phyloP scores from a whole-genome alignment of 345 rosid genomes.

The Brassica rapa region DNA sequence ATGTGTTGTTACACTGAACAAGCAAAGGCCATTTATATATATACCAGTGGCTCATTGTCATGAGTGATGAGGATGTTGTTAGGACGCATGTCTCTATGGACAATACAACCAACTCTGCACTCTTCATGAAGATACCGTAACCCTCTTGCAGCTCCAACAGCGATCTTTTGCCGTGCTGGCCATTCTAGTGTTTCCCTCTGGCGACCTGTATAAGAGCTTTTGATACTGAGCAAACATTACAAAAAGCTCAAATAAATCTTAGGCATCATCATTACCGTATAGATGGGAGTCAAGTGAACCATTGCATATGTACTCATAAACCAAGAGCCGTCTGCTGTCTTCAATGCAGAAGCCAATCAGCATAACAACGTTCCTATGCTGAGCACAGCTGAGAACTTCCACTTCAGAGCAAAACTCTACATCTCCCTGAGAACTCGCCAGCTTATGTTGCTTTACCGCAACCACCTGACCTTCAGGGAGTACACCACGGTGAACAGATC shows the following conservation, averaged over 20 bases:
- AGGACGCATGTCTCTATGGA: conserved; percentile 83
- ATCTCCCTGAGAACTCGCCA: neutral
- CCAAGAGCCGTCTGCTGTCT: conserved; percentile 86
- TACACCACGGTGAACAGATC: neutral
- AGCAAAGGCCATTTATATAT: neutral
- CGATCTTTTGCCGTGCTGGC: conserved; percentile 93
- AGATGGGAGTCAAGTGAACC: conserved; percentile 93
- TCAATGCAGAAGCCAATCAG: conserved; percentile 95
- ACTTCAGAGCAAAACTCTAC: conserved; percentile 41
- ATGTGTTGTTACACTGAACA: neutral
- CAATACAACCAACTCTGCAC: conserved; percentile 99
- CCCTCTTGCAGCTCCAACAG: conserved; percentile 99
- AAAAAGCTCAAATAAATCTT: neutral
- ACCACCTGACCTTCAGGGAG: neutral
- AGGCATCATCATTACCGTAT: conserved; percentile 56
- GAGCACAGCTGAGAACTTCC: conserved; percentile 98
- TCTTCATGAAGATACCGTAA: conserved; percentile 98
- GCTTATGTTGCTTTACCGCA: neutral
- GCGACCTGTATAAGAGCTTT: conserved; percentile 51
- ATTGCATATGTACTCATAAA: conserved; percentile 95
- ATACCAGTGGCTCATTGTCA: neutral
- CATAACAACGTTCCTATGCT: conserved; percentile 97
- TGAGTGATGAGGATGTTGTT: neutral
- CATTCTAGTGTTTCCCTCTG: conserved; percentile 72
- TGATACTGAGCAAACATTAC: conserved; percentile 16